Percentiles rank a stretch among this genome's conserved stretches.
phyloP scores from a whole-genome alignment of 306 rosid genomes.

The Glycyrrhiza uralensis region DNA sequence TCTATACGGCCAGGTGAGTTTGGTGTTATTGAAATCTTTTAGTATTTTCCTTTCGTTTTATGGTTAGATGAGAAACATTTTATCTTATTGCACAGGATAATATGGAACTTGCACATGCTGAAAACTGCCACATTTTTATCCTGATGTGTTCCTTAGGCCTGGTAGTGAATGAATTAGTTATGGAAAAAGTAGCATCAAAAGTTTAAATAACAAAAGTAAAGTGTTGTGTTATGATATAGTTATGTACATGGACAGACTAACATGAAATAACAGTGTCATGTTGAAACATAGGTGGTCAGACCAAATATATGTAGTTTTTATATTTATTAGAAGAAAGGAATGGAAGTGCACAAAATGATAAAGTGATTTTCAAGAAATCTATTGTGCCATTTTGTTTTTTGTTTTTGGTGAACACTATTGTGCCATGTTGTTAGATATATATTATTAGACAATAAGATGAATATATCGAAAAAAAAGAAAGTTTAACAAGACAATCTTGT shows the following conservation, averaged over 20 bases:
- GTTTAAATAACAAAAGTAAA: neutral
- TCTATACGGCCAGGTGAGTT: constrained; percentile 80
- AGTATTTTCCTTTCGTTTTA: neutral
- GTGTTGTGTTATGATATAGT: neutral
- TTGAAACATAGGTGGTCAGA: neutral
- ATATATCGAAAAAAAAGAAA: neutral
- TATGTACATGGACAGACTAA: neutral
- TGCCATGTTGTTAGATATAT: neutral
- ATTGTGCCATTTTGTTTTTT: neutral
- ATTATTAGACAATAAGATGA: neutral
- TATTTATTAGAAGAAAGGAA: neutral
- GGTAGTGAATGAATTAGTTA: neutral
- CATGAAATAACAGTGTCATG: neutral
- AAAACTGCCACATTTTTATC: neutral
- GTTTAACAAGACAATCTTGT: neutral
- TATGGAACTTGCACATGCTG: neutral
- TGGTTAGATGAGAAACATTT: neutral
- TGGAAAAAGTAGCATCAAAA: neutral
- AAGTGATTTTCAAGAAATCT: neutral
- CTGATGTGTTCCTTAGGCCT: neutral
- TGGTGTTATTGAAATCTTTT: neutral
- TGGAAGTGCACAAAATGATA: neutral
- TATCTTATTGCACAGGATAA: neutral
- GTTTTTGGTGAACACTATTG: no score
- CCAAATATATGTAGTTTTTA: neutral